Percentiles rank a stretch among this genome's conserved stretches.
Evolutionary conservation across 495 filamentous ascomycete species (phyloP).

Genomic region (Talaromyces adpressus): DNA sequence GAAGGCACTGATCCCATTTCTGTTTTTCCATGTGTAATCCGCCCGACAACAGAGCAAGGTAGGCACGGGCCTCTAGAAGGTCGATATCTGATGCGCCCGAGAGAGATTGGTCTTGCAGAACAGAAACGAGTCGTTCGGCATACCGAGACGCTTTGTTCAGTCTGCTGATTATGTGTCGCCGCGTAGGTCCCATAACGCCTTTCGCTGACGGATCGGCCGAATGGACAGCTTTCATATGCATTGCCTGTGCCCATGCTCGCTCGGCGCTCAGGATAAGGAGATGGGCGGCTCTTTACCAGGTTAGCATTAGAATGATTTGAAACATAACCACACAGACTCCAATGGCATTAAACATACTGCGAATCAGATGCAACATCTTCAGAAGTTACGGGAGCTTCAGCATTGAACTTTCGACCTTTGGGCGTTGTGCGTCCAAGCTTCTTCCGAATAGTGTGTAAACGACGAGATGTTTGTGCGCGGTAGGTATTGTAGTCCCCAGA

Average conservation of each 20-base stretch:
- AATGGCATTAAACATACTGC: constrained; percentile 49
- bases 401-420: constrained; percentile 75
- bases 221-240: constrained; percentile 84
- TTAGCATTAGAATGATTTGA: constrained; percentile 12
- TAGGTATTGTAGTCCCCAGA: constrained; percentile 87
- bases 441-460: constrained; percentile 75
- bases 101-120: constrained; percentile 50
- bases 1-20: constrained; percentile 73
- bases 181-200: constrained; percentile 67
- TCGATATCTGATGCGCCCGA: constrained; percentile 63
- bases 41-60: constrained; percentile 65
- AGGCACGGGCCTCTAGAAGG: constrained; percentile 81
- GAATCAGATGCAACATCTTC: constrained; percentile 70
- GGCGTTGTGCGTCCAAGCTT: constrained; percentile 75
- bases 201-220: constrained; percentile 63
- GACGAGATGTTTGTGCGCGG: constrained; percentile 68
- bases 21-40: constrained; percentile 78
- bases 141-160: constrained; percentile 69
- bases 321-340: background rate
- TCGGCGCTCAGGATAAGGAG: constrained; percentile 80
- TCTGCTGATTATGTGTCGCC: constrained; percentile 81
- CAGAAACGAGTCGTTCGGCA: constrained; percentile 59
- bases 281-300: constrained; percentile 57
- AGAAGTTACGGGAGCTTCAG: constrained; percentile 62
- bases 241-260: constrained; percentile 92